Percentiles rank a stretch among this genome's conserved stretches.
Evolutionary conservation across 129 eudicot genomes (phyloP).

Genomic region (Arctium lappa): DNA sequence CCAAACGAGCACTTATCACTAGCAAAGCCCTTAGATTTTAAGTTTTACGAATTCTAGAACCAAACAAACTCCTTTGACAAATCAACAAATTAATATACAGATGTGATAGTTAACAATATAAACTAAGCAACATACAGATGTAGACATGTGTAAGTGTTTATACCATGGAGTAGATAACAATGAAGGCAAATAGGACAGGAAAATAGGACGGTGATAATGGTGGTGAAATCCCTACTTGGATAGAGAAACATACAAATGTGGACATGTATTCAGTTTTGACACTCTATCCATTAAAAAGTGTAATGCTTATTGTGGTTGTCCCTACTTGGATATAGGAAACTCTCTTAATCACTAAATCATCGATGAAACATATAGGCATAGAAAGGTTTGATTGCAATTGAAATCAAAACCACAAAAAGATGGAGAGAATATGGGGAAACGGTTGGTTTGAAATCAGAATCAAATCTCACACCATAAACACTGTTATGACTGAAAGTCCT

Average conservation of each 20-base stretch:
- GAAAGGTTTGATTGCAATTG: neutral
- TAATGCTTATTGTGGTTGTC: no score
- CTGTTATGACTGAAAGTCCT: no score
- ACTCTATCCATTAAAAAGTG: neutral
- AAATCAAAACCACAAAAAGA: neutral
- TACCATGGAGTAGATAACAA: slow-evolving; percentile 38
- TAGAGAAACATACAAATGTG: no score
- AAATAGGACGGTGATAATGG: slow-evolving; percentile 37
- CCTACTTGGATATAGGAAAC: no score
- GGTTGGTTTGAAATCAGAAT: slow-evolving; percentile 4
- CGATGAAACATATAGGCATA: neutral
- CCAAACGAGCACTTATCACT: neutral
- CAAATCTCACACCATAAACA: neutral
- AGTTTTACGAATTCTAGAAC: neutral
- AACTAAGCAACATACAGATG: neutral
- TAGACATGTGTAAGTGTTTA: neutral
- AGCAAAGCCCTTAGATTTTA: slow-evolving; percentile 12
- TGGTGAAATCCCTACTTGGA: slow-evolving; percentile 32
- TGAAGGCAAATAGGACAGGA: slow-evolving; percentile 35
- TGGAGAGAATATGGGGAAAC: neutral
- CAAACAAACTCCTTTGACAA: neutral
- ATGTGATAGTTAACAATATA: neutral
- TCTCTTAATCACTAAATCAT: neutral
- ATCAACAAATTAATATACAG: neutral
- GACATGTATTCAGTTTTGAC: no score